Percentiles rank a stretch among this genome's conserved stretches.
Conservation (phyloP, 768 basidiomycete genomes). For the Mycena floridula region DNA sequence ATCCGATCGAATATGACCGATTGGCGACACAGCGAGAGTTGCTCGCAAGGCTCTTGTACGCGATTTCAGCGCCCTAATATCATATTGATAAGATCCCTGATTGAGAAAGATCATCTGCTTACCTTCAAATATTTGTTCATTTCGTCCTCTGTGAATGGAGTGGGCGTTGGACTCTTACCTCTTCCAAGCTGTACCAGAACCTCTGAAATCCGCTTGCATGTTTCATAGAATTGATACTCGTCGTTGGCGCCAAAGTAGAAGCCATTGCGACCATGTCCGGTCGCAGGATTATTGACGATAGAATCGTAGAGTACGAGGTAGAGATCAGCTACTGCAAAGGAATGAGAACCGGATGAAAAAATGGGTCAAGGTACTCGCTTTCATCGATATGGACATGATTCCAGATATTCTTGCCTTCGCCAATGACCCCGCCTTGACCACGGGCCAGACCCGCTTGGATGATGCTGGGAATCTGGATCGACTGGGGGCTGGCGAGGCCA, state of each 20-base stretch:
- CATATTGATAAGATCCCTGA: no score
- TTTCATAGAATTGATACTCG: slow-evolving; percentile 14
- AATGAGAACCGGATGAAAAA: background rate
- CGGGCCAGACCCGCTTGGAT: slow-evolving; percentile 34
- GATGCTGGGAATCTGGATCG: slow-evolving; percentile 43
- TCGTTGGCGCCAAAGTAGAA: no score
- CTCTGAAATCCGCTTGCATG: no score
- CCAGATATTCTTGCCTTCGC: slow-evolving; percentile 30
- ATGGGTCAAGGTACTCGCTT: slow-evolving; percentile 9
- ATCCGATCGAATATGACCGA: slow-evolving; percentile 34
- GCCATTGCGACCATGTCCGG: slow-evolving; percentile 15
- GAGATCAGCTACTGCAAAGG: slow-evolving; percentile 8
- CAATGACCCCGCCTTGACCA: slow-evolving; percentile 43
- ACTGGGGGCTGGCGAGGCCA: slow-evolving; percentile 43
- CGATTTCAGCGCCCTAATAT: slow-evolving; percentile 1
- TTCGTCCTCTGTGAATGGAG: no score
- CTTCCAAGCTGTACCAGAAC: no score
- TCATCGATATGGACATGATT: slow-evolving; percentile 16
- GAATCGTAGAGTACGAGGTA: slow-evolving; percentile 8
- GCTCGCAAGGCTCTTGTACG: slow-evolving; percentile 26
- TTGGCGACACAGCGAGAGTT: slow-evolving; percentile 34
- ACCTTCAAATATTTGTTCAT: no score
- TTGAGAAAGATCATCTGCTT: slow-evolving; percentile 4
- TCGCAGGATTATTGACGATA: slow-evolving; percentile 9
- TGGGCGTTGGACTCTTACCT: no score